These are phyloP conservation scores for Trifolium fragiferum DNA, from an alignment of 306 rosid genomes.

Conservation along the genomic window DNA sequence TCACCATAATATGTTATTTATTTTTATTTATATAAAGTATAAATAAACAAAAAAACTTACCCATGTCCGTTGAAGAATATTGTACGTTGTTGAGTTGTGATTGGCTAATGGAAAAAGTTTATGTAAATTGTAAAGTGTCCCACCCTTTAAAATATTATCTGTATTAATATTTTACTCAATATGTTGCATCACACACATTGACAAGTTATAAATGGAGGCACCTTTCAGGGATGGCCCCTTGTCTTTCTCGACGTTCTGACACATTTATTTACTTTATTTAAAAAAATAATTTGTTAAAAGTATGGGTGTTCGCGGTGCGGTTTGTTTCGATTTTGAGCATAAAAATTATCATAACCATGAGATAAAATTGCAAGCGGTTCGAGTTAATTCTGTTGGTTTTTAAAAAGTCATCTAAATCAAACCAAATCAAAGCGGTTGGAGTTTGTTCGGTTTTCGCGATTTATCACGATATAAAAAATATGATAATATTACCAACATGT, in stretches of 20 bases:
- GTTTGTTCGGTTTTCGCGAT: too few relatives aligned
- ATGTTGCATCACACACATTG: constrained; percentile 56
- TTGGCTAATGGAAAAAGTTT: constrained; percentile 48
- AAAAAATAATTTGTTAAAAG: too few relatives aligned
- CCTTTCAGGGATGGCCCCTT: constrained; percentile 42
- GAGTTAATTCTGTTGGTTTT: too few relatives aligned
- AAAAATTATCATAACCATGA: too few relatives aligned
- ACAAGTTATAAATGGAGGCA: constrained; percentile 51
- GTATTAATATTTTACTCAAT: constrained; percentile 44
- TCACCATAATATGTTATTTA: background rate
- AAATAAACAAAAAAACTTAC: background rate
- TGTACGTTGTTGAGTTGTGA: constrained; percentile 53
- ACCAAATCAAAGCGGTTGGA: too few relatives aligned
- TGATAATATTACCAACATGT: too few relatives aligned
- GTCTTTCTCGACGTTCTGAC: constrained; percentile 50
- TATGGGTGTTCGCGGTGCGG: too few relatives aligned
- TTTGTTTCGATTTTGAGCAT: too few relatives aligned
- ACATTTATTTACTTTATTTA: too few relatives aligned
- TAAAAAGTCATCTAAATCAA: too few relatives aligned
- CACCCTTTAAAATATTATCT: constrained; percentile 39
- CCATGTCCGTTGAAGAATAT: constrained; percentile 51
- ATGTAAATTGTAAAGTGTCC: constrained; percentile 50
- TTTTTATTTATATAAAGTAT: background rate
- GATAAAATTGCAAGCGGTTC: too few relatives aligned
- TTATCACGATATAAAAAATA: too few relatives aligned